A percentile compares a stretch with the other conserved stretches of the same genome.
Evolutionary conservation across 495 filamentous ascomycete species (phyloP).

Genomic region (Halenospora varia): DNA sequence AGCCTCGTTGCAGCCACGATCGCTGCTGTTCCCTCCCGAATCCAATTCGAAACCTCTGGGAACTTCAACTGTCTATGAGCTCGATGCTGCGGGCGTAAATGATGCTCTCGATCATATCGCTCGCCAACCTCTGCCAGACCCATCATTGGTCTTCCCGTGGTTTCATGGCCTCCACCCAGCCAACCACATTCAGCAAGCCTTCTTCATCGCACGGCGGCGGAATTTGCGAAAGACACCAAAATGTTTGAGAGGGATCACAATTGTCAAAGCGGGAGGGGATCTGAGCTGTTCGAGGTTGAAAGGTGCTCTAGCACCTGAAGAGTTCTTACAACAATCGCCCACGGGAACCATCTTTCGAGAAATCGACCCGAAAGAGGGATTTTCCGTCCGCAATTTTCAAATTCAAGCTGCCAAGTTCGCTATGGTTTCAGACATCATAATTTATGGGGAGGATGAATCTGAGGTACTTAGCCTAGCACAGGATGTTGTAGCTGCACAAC

Average conservation of each 20-base stretch:
- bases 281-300: conserved; percentile 72
- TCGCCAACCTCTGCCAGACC: conserved; percentile 75
- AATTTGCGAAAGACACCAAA: conserved; percentile 67
- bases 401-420: conserved; percentile 91
- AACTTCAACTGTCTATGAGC: conserved; percentile 62
- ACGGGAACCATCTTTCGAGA: conserved; percentile 23
- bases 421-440: conserved; percentile 82
- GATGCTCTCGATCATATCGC: conserved; percentile 71
- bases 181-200: conserved; percentile 83
- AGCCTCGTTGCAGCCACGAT: conserved; percentile 49
- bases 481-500: conserved; percentile 71
- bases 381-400: conserved; percentile 88
- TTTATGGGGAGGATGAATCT: conserved; percentile 73
- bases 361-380: conserved; percentile 79
- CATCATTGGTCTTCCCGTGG: conserved; percentile 90
- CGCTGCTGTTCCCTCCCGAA: conserved; percentile 72
- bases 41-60: conserved; percentile 50
- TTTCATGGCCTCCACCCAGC: conserved; percentile 88
- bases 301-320: conserved; percentile 75
- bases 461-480: conserved; percentile 64
- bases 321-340: conserved; percentile 55
- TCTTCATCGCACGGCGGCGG: conserved; percentile 77
- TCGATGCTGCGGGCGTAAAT: conserved; percentile 63
- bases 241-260: conserved; percentile 74
- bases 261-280: conserved; percentile 88